These are phyloP conservation scores for Conticribra weissflogii DNA, from an alignment of 108 stramenopile species.

Conservation along the genomic window DNA sequence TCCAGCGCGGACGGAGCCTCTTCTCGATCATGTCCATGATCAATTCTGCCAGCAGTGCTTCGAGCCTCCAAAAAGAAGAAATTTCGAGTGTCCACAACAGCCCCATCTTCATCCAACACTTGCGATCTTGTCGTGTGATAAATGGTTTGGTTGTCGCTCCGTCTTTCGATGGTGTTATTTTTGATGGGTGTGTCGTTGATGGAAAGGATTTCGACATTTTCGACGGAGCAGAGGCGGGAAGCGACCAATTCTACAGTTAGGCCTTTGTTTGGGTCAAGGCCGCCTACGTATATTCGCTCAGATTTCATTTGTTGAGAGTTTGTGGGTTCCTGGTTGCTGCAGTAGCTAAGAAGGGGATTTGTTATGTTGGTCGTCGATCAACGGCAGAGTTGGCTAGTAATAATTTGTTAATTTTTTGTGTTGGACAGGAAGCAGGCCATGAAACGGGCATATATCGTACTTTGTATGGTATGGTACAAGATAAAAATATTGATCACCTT, in stretches of 20 bases:
- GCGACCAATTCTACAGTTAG: constrained; percentile 67
- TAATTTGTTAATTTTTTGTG: no score
- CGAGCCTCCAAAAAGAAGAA: constrained; percentile 43
- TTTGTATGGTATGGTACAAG: no score
- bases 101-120: constrained; percentile 29
- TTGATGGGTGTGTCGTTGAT: constrained; percentile 39
- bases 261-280: constrained; percentile 64
- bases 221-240: constrained; percentile 43
- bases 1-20: constrained; percentile 45
- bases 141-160: constrained; percentile 31
- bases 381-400: no score
- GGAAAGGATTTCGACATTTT: constrained; percentile 42
- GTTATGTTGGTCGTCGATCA: no score
- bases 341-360: no score
- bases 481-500: no score
- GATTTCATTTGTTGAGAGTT: background rate
- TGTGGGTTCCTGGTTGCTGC: no score
- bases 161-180: constrained; percentile 8
- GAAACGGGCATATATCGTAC: no score
- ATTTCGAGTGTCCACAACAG: constrained; percentile 25
- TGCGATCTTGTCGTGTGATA: constrained; percentile 4
- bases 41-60: constrained; percentile 9
- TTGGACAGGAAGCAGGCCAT: no score
- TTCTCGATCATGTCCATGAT: background rate
- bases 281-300: constrained; percentile 86